A percentile compares a stretch with the other conserved stretches of the same genome.
Evolutionary conservation across 2,329 filamentous ascomycete genomes (phyloP).

Genomic region (Fusarium tanahbumbuense): DNA sequence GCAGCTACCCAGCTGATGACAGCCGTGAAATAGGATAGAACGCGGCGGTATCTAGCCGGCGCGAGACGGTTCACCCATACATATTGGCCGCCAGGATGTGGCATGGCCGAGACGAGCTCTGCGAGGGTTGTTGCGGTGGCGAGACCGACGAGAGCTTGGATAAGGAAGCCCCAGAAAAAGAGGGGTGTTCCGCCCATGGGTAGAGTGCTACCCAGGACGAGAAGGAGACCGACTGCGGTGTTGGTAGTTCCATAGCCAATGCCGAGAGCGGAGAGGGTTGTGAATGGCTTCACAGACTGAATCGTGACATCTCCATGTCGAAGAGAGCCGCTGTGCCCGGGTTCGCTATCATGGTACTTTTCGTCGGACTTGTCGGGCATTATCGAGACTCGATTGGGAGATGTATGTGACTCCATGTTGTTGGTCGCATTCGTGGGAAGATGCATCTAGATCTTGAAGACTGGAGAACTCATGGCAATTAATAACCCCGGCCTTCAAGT

Average conservation of each 20-base stretch:
- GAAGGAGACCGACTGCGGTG: slow-evolving; percentile 6
- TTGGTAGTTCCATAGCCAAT: slow-evolving; percentile 19
- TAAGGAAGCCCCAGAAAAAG: slow-evolving; percentile 9
- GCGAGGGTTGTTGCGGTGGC: slow-evolving; percentile 5
- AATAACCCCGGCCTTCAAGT: background rate
- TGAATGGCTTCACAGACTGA: slow-evolving; percentile 8
- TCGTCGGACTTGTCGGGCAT: background rate
- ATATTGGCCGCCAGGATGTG: slow-evolving; percentile 9
- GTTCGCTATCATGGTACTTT: background rate
- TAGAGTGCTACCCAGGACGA: slow-evolving; percentile 8
- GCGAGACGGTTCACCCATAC: slow-evolving; percentile 6
- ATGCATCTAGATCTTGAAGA: background rate
- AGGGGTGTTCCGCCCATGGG: slow-evolving; percentile 13
- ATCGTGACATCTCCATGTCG: background rate
- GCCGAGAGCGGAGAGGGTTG: slow-evolving; percentile 1
- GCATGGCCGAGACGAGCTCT: slow-evolving; percentile 4
- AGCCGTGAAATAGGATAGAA: background rate
- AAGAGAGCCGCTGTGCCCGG: background rate
- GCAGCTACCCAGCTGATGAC: slow-evolving; percentile 3
- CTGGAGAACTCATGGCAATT: background rate
- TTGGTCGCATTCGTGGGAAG: background rate
- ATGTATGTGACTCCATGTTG: background rate
- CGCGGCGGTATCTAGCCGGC: background rate
- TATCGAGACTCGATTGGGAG: background rate
- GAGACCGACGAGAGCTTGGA: background rate